These are phyloP conservation scores for Zalaria sp. DNA, from an alignment of 2,329 filamentous ascomycete genomes.

Conservation along the genomic window DNA sequence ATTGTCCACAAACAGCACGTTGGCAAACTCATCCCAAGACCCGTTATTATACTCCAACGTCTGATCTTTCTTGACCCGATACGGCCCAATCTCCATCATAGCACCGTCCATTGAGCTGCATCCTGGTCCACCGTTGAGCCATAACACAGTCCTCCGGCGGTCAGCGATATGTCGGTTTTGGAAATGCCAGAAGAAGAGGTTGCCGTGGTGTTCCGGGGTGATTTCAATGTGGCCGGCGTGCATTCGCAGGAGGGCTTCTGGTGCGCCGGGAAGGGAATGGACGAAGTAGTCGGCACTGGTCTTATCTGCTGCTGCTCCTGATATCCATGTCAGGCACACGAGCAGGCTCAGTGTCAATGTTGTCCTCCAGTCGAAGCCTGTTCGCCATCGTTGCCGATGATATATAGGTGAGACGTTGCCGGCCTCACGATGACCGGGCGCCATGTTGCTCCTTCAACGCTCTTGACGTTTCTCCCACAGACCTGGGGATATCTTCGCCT, in stretches of 20 bases:
- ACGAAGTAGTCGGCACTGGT: conserved; percentile 83
- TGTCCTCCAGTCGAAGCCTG: background rate
- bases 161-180: conserved; percentile 93
- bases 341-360: conserved; percentile 4
- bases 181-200: conserved; percentile 98
- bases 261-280: conserved; percentile 68
- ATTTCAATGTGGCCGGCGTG: conserved; percentile 98
- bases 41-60: conserved; percentile 72
- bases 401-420: no score
- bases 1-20: conserved; percentile 92
- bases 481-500: no score
- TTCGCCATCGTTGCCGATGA: background rate
- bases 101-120: conserved; percentile 96
- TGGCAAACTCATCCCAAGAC: conserved; percentile 98
- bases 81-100: conserved; percentile 92
- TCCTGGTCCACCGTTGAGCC: conserved; percentile 93
- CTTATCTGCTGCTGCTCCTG: conserved; percentile 29
- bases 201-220: conserved; percentile 69
- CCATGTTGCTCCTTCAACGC: no score
- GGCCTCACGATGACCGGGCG: no score
- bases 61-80: conserved; percentile 62
- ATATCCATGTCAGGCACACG: conserved; percentile 4
- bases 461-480: no score
- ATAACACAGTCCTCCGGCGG: conserved; percentile 78
- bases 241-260: conserved; percentile 78